Evolutionary conservation across 352 stramenopile genomes (phyloP).

Genomic region (Blastocystis sp.): DNA sequence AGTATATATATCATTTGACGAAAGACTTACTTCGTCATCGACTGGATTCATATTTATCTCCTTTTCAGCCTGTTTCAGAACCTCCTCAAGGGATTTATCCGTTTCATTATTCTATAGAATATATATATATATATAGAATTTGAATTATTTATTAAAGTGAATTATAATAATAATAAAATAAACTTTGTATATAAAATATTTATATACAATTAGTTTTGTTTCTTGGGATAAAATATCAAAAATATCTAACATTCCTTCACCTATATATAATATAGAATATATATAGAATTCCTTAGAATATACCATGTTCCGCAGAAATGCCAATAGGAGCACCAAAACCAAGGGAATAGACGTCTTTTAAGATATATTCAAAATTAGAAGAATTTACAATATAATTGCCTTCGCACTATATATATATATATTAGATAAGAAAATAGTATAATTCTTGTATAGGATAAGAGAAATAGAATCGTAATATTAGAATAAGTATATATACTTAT

Average conservation of each 20-base stretch:
- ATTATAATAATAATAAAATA: no score
- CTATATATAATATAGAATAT: slow-evolving; percentile 41
- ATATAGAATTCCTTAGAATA: slow-evolving; percentile 47
- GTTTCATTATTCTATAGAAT: slow-evolving; percentile 37
- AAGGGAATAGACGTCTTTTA: slow-evolving; percentile 38
- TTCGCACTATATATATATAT: no score
- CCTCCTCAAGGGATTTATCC: slow-evolving; percentile 21
- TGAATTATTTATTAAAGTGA: no score
- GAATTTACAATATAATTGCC: slow-evolving; percentile 4
- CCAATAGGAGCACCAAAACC: slow-evolving; percentile 47
- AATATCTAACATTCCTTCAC: slow-evolving; percentile 47
- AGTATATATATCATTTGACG: neutral
- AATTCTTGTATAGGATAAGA: no score
- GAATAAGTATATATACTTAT: no score
- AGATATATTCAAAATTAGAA: slow-evolving; percentile 23
- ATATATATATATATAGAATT: slow-evolving; percentile 17
- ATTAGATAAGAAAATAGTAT: no score
- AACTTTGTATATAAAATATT: no score
- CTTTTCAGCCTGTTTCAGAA: slow-evolving; percentile 14
- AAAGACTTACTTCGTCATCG: neutral
- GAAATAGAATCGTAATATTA: no score
- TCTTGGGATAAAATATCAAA: slow-evolving; percentile 38
- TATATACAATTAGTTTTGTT: neutral
- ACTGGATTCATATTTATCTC: neutral
- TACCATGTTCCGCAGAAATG: slow-evolving; percentile 48